Evolutionary conservation across 352 stramenopile genomes (phyloP).

Genomic region (Phytophthora podocarpi): DNA sequence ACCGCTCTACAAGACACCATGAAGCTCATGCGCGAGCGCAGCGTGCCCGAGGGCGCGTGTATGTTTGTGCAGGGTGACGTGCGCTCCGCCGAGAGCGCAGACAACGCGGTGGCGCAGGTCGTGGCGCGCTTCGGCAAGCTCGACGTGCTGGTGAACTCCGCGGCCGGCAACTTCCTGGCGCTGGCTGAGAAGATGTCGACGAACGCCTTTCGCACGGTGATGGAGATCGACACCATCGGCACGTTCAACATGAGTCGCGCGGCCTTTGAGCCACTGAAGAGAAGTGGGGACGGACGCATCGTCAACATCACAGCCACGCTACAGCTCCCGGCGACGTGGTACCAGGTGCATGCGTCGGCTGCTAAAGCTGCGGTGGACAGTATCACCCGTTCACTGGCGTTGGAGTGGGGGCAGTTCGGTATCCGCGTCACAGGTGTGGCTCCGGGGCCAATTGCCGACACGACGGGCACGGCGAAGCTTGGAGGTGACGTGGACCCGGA

Average conservation of each 20-base stretch:
- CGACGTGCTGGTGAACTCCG: constrained; percentile 94
- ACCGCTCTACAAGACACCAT: constrained; percentile 90
- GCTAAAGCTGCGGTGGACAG: constrained; percentile 96
- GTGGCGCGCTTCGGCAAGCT: constrained; percentile 85
- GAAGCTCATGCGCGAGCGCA: constrained; percentile 46
- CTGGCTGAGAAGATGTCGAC: constrained; percentile 87
- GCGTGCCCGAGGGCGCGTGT: constrained; percentile 37
- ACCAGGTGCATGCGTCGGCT: constrained; percentile 95
- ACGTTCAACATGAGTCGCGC: constrained; percentile 96
- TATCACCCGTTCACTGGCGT: constrained; percentile 92
- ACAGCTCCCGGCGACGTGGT: constrained; percentile 92
- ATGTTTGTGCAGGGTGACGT: constrained; percentile 81
- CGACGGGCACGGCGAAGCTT: constrained; percentile 94
- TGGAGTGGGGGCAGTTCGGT: constrained; percentile 96
- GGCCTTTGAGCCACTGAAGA: constrained; percentile 84
- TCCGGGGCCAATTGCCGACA: constrained; percentile 95
- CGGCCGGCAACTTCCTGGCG: constrained; percentile 94
- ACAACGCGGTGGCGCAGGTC: constrained; percentile 76
- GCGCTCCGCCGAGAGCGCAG: constrained; percentile 81
- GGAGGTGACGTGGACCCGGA: constrained; percentile 54
- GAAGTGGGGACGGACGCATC: constrained; percentile 78
- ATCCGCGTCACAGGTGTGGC: constrained; percentile 95
- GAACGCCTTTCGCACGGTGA: constrained; percentile 95
- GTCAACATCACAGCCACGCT: constrained; percentile 97
- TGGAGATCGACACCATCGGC: constrained; percentile 96